Base-by-base conservation (phyloP, 2,329 filamentous ascomycete species). In the Colletotrichum sp. region DNA sequence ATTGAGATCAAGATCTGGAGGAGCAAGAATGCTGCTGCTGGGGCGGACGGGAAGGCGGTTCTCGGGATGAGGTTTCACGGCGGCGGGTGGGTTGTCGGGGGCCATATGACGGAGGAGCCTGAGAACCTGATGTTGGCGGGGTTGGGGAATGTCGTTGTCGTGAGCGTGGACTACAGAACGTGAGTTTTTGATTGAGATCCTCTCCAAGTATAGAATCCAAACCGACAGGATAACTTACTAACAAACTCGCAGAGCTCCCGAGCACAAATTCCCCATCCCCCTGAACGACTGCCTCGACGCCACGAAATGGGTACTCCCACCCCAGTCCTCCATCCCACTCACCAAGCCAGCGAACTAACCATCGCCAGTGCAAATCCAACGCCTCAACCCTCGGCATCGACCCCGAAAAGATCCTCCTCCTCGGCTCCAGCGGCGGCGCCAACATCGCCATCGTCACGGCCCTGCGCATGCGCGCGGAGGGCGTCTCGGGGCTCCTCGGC, bases 91-190 rank as follows among this genome's bases (percentile, higher is more conserved):
- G 78, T 79, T 2, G 79, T 85, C 12, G 83, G 84, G 25, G 73
- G 80, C 3, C 84, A 85, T 39, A 80, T 80, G 71, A 81, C 80
- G 8, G 84, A 86, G 66, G 80, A 81, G 36, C 78, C 79, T 2
- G 84, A 86, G 80, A 85, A 83, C 65, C 70, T 84, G 55, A 79
- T 84, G 39, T 80, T 83, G 16, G 84, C 82, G 0, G 81, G 77
- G 13, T 77, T 79, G 66, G 80, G 80, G 27, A 80, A 83, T 28
- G 82, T 83, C 1, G 82, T 86, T 3, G 83, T 86, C 6, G 80
- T 84, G 30, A 85, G 83, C 58, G 80, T 86, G 7, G 82, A 83
- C 60, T 86, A 86, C 66, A 79, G 85, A 43, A 78, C 84, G 84
- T 84, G 71, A 75, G 82, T 77, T 32, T 39, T 25, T 39, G 9